A percentile compares a stretch with the other conserved stretches of the same genome.
Conservation (phyloP, 352 stramenopile species). For the Pythium graminicola region DNA sequence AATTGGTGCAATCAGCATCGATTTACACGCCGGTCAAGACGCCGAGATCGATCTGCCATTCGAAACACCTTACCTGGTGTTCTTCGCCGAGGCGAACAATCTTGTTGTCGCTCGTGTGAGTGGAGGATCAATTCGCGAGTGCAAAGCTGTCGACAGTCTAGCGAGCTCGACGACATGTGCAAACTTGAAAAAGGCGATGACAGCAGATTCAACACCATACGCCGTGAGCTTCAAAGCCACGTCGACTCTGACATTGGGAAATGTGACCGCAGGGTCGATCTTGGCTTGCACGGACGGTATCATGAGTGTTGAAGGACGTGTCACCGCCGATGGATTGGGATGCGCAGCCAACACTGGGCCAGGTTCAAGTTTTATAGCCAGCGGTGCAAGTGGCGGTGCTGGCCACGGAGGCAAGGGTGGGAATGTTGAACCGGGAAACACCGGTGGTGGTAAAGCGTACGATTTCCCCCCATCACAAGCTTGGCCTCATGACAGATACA, state of each 20-base stretch:
- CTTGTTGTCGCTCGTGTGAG: constrained; percentile 15
- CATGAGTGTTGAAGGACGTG: constrained; percentile 23
- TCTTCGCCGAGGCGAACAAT: constrained; percentile 16
- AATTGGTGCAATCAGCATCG: constrained; percentile 15
- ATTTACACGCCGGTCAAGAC: constrained; percentile 17
- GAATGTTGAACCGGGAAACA: constrained; percentile 29
- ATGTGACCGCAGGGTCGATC: constrained; percentile 24
- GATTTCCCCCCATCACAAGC: constrained; percentile 14
- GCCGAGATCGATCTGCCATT: constrained; percentile 23
- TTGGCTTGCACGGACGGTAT: constrained; percentile 22
- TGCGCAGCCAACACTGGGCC: constrained; percentile 23
- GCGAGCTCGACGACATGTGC: constrained; percentile 4
- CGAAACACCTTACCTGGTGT: constrained; percentile 13
- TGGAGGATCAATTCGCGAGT: constrained; percentile 18
- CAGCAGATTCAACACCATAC: constrained; percentile 12
- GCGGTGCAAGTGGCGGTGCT: constrained; percentile 27
- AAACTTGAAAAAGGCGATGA: neutral
- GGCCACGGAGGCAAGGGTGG: constrained; percentile 32
- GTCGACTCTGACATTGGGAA: constrained; percentile 17
- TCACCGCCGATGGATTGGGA: constrained; percentile 23
- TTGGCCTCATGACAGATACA: neutral
- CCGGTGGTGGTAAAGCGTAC: constrained; percentile 22
- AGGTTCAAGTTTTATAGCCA: constrained; percentile 16
- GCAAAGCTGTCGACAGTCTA: constrained; percentile 16
- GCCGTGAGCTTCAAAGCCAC: constrained; percentile 21